Base-by-base conservation (phyloP, 768 basidiomycete species). In the Tricholoma sp. region DNA sequence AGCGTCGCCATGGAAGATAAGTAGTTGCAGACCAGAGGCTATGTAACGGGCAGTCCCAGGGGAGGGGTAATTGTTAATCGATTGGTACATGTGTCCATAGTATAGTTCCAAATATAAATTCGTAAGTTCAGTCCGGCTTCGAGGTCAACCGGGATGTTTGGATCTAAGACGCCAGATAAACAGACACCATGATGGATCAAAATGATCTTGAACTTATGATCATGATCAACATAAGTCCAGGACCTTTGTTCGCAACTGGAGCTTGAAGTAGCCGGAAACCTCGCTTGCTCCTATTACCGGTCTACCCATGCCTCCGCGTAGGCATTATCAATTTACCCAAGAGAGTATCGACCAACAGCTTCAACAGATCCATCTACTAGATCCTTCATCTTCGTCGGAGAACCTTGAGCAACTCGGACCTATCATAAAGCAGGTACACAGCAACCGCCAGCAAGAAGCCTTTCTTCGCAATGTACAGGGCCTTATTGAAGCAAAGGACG, bases 401-500 rank as follows among this genome's bases (percentile, higher is more conserved):
- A 98, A 97, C 70, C 81, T 97, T 37, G 95, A 98, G 73, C 92
- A 96, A 62, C 85, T 98, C 12, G 94, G 91, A 24, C 95, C 95
- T 32, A 85, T 98, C 34, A 93, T 98, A 70, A 94, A 93, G 70
- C 91, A 94, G 61, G 91, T 97, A 61, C 88, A 95, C 72, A 82
- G 85, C 61, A 90, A 84, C 68, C 79, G 89, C 52, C 89, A 91
- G 63, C 94, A 97, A 65, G 94, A 97, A 55, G 80, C 84, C 10
- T 98, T 93, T 72, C 80, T 98, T 54, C 83, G 89, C 52, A 90
- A 87, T 44, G 76, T 98, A 42, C 88, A 91, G 65, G 79, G 76
- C n/a, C 89, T 98, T 65, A 88, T 98, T 57, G 86, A 93, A 65
- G 85, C 94, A 61, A 97, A 98, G 74, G 97, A 99, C 69, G 80